A percentile compares a stretch with the other conserved stretches of the same genome.
phyloP scores from a whole-genome alignment of 139 green algal species.

The Coccomyxa sp. region DNA sequence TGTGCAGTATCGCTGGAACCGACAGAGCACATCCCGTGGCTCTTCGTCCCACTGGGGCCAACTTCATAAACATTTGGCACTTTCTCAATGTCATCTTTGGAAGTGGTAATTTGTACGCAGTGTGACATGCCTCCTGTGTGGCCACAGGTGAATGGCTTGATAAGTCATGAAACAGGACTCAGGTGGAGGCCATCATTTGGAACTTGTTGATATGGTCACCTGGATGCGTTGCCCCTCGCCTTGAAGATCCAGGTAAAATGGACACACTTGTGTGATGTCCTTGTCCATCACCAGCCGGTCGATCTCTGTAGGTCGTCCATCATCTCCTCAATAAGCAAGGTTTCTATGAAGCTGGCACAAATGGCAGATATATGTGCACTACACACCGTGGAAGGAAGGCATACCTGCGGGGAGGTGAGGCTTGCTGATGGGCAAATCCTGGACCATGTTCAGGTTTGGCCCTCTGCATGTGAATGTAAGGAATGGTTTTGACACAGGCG shows the following conservation, averaged over 20 bases:
- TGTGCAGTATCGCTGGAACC: too few relatives aligned
- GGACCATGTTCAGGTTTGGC: constrained; percentile 51
- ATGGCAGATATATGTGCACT: not conserved
- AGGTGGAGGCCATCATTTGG: too few relatives aligned
- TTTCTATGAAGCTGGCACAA: not conserved
- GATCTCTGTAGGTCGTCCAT: constrained; percentile 28
- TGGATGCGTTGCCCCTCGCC: constrained; percentile 34
- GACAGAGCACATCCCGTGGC: too few relatives aligned
- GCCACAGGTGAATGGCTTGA: too few relatives aligned
- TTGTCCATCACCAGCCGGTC: constrained; percentile 41
- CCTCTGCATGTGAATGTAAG: constrained; percentile 55
- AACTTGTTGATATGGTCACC: constrained; percentile 1
- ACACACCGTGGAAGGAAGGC: too few relatives aligned
- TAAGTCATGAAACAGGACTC: too few relatives aligned
- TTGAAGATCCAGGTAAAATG: constrained; percentile 74
- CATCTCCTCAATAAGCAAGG: not conserved
- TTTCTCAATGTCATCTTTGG: too few relatives aligned
- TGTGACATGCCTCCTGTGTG: too few relatives aligned
- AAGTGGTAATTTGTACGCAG: too few relatives aligned
- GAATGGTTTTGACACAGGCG: constrained; percentile 46
- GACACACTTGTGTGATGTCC: constrained; percentile 43
- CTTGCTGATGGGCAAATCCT: constrained; percentile 69
- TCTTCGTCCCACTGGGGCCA: too few relatives aligned
- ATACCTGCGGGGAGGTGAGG: constrained; percentile 37
- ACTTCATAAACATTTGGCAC: too few relatives aligned